Evolutionary conservation across 768 basidiomycete genomes (phyloP).

Genomic region (Fistulinella prunicolor): DNA sequence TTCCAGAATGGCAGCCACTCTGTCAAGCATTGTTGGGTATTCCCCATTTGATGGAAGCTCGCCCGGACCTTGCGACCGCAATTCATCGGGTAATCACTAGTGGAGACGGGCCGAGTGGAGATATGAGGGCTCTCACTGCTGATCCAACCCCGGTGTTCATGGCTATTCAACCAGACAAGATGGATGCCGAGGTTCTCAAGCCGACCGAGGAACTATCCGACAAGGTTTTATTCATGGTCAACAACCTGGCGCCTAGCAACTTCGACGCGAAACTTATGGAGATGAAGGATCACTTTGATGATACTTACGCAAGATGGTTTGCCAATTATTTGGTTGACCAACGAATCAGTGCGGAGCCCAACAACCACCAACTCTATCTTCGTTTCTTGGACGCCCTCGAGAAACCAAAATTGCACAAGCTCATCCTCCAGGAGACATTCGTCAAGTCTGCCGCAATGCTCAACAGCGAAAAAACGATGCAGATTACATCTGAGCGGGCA

Average conservation of each 20-base stretch:
- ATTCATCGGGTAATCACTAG: constrained; percentile 70
- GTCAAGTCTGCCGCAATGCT: constrained; percentile 81
- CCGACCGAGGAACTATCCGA: constrained; percentile 90
- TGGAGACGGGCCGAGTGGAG: constrained; percentile 42
- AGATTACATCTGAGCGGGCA: constrained; percentile 79
- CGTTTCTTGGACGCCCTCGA: constrained; percentile 88
- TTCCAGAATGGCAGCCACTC: constrained; percentile 89
- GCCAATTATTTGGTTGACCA: constrained; percentile 97
- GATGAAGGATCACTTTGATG: constrained; percentile 81
- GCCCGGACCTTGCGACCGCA: constrained; percentile 73
- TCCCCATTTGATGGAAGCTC: constrained; percentile 79
- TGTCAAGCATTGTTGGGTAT: constrained; percentile 88
- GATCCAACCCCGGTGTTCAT: constrained; percentile 64
- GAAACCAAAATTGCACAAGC: constrained; percentile 59
- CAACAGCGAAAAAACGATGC: constrained; percentile 88
- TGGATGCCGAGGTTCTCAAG: constrained; percentile 57
- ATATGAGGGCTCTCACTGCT: constrained; percentile 34
- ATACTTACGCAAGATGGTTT: constrained; percentile 89
- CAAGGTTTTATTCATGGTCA: constrained; percentile 95
- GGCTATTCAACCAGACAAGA: constrained; percentile 69
- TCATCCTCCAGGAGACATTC: constrained; percentile 93
- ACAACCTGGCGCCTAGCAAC: constrained; percentile 94
- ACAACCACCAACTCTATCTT: constrained; percentile 94
- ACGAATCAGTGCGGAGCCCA: constrained; percentile 92
- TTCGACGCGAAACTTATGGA: constrained; percentile 85